These are phyloP conservation scores for Saururus chinensis DNA, from an alignment of 164 flowering plant species.

Conservation along the genomic window DNA sequence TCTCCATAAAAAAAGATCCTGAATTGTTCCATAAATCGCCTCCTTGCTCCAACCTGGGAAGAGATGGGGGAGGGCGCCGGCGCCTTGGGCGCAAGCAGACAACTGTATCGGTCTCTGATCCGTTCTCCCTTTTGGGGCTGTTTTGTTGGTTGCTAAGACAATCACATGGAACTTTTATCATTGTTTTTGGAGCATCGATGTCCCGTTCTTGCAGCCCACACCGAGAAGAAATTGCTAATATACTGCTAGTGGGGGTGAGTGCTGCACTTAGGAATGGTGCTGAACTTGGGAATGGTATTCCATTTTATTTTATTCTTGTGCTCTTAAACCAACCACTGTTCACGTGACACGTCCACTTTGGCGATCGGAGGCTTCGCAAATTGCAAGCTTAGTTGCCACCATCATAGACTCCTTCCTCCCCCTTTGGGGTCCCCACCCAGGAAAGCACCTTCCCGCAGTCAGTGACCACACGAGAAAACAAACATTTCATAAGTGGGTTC, in stretches of 20 bases:
- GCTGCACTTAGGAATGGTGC: neutral
- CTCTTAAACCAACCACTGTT: neutral
- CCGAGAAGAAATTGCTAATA: neutral
- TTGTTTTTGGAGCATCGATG: neutral
- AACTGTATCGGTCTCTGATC: too few relatives aligned
- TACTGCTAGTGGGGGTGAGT: neutral
- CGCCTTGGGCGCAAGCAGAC: too few relatives aligned
- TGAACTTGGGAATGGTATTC: neutral
- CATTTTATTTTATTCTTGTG: neutral
- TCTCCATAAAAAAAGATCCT: too few relatives aligned
- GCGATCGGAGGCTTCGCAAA: too few relatives aligned
- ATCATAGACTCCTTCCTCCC: neutral
- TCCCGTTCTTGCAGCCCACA: neutral
- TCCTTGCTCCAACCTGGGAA: too few relatives aligned
- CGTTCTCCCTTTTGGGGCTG: neutral
- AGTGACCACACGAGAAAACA: too few relatives aligned
- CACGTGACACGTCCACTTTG: neutral
- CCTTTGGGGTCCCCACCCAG: neutral
- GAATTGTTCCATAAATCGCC: too few relatives aligned
- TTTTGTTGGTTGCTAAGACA: neutral
- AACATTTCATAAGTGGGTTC: too few relatives aligned
- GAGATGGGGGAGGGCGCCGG: too few relatives aligned
- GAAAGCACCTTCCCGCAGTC: neutral
- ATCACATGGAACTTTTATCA: neutral
- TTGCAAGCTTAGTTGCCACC: too few relatives aligned